Evolutionary conservation across 2,329 filamentous ascomycete species (phyloP).

Genomic region (Claviceps sp.): DNA sequence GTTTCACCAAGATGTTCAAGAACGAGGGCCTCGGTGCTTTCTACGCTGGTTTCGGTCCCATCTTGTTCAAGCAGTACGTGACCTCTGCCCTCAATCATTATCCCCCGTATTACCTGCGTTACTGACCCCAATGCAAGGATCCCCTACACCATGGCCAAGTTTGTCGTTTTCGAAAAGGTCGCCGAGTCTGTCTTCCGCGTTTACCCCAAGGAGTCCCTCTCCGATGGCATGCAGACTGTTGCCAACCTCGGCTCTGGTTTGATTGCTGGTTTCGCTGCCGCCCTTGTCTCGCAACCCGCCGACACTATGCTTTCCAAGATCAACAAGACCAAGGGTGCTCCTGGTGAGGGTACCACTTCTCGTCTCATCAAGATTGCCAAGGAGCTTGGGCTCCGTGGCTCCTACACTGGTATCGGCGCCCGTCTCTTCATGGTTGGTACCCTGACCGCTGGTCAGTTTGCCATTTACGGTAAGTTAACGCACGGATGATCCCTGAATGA

Average conservation of each 20-base stretch:
- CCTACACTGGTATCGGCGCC: conserved; percentile 69
- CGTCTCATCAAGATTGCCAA: conserved; percentile 79
- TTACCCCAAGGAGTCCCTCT: conserved; percentile 59
- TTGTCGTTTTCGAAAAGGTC: conserved; percentile 87
- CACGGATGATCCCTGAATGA: not conserved
- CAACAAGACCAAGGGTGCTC: conserved; percentile 84
- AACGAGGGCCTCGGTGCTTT: conserved; percentile 74
- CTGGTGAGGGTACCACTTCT: conserved; percentile 69
- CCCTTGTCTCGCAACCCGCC: conserved; percentile 76
- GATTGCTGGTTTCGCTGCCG: conserved; percentile 63
- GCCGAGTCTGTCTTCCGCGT: conserved; percentile 56
- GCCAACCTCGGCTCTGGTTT: conserved; percentile 57
- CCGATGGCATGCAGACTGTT: conserved; percentile 56
- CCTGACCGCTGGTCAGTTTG: conserved; percentile 69
- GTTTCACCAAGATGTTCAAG: conserved; percentile 72
- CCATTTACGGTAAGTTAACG: conserved; percentile 51
- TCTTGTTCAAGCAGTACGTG: conserved; percentile 46
- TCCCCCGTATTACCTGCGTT: not conserved
- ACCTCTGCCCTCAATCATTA: not conserved
- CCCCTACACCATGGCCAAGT: conserved; percentile 91
- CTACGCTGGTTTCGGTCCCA: conserved; percentile 84
- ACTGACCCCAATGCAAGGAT: conserved; percentile 37
- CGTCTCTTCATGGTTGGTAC: conserved; percentile 52
- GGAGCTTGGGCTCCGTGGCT: conserved; percentile 70
- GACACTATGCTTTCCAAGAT: conserved; percentile 93